Evolutionary conservation across 2,329 filamentous ascomycete genomes (phyloP), one percentile per base, ranked within the genome.

Genomic region (Dactylonectria estremocensis): DNA sequence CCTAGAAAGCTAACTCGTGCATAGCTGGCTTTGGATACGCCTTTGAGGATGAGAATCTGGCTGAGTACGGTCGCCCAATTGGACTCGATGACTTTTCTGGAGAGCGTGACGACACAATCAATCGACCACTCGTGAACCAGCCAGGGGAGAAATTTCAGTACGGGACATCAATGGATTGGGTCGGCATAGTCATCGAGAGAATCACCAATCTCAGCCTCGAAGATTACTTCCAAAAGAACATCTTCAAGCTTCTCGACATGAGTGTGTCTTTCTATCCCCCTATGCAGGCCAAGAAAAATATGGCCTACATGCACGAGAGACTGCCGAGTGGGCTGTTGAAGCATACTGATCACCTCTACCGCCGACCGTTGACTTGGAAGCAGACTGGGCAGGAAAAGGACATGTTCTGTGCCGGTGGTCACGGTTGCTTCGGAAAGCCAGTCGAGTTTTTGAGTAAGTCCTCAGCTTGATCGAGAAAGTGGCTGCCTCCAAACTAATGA

Each of bases 61-160:
- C 48, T 3, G 31, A 67, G 9, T 67, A 43, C 9, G 24, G 55
- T 8, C 40, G 65, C 1, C 65, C 60, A 24, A 33, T 49, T 28
- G 65, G 60, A 9, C 3, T n/a, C 2, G 65, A 67, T 18, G 65
- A 64, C 14, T 64, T 67, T 35, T 64, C 60, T 2, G 60, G 55
- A 1, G 49, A 59, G 28, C 5, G 3, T 11, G 45, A 24, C 1
- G 22, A 65, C 11, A 31, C 11, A 14, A 6, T 24, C 2, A 55
- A 20, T 11, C 31, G 33, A 1, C 61, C 62, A 1, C 66, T 68
- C 5, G 53, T 66, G 3, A 61, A 69, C 14, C 64, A 69, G 22
- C 67, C 67, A 13, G 60, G 67, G 4, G 64, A 60, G 14, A 50
- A 4, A n/a, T 69, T 64, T n/a, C 64, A 67, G 20, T 69, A 69